Evolutionary conservation across 2,329 filamentous ascomycete genomes (phyloP), one percentile per base, ranked within the genome.

Genomic region (Plectosphaerella cucumerina): DNA sequence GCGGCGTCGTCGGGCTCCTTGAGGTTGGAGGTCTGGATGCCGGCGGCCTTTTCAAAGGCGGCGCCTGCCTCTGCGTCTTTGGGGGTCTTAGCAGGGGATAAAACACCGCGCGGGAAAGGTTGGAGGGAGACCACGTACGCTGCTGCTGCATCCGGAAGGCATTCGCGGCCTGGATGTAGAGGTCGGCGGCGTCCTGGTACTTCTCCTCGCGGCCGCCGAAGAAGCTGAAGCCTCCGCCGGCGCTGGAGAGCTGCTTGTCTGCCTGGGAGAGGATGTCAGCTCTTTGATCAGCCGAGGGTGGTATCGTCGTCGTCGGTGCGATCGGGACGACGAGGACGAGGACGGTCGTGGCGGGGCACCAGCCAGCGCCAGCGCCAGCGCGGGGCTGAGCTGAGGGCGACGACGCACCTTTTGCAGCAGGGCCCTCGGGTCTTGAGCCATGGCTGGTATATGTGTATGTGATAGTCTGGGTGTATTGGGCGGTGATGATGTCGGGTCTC

Each of bases 1-100:
- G 93, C 92, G 45, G 91, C 90, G 66, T 97, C 94, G 66, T 96
- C 90, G 41, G 88, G 89, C 65, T 97, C 92, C 65, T 91, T 95
- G 47, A 97, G 81, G 61, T 92, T 86, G 58, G 85, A 80, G 47
- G 75, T 81, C 69, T 96, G 90, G 53, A 97, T 85, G 42, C 80
- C 70, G n/a, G 91, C 93, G 12, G 90, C 90, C 68, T 86, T 82
- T 68, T 96, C 90, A 59, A 96, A 96, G 12, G 90, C 86, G 63
- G 87, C 80, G 20, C 91, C 93, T 14, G 93, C 91, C 72, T 96
- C 90, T 66, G 86, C 84, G 72, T 86, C 90, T 94, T 53, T 41
- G 21, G 31, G 23, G 37, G 12, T 17, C n/a, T 22, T 18, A 37
- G 8, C 14, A 22, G 31, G 21, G 21, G 44, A 53, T n/a, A 33